Evolutionary conservation across 495 filamentous ascomycete species (phyloP), one percentile per base, ranked within the genome.

Genomic region (Neurospora discreta): DNA sequence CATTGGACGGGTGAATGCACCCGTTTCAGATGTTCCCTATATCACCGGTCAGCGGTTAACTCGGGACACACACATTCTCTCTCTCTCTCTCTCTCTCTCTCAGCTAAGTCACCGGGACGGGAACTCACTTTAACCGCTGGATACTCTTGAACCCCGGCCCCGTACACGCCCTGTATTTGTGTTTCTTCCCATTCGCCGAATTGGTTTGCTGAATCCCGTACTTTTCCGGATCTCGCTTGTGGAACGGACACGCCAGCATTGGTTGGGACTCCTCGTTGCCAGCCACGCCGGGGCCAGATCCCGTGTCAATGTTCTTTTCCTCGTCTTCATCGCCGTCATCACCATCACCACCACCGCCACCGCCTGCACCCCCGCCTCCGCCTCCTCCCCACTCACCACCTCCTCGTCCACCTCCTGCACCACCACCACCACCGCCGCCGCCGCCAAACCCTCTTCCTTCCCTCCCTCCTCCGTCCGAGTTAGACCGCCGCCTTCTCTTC

Each of bases 101-200:
- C n/a, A n/a, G n/a, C n/a, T n/a, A 58, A 23, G 10, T 15, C 46
- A 26, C 2, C 11, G 30, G 26, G 39, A 44, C 15, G 68, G 30
- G 52, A 30, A 7, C 74, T 70, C 68, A 78, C 76, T 78, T 78
- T 60, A 78, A 39, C 42, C 76, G 71, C 70, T 78, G 76, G 41
- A 78, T 75, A 6, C 73, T 76, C 71, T 78, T 78, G 58, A 74
- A 78, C 33, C 76, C 76, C 5, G 76, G 76, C 3, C 76, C 76
- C 20, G 71, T 74, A 40, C 76, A 78, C 20, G 74, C 68, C 44
- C 76, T 36, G 43, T 78, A 78, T 38, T 70, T 71, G 68, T 76
- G 71, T 41, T 74, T 78, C 73, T 76, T 78, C 5, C 65, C 69
- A 8, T 71, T 70, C 13, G 58, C 71, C 40, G 74, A 43, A n/a